Percentiles rank a stretch among this genome's conserved stretches.
Evolutionary conservation across 768 basidiomycete species (phyloP).

Genomic region (Leccinum ochraceum): DNA sequence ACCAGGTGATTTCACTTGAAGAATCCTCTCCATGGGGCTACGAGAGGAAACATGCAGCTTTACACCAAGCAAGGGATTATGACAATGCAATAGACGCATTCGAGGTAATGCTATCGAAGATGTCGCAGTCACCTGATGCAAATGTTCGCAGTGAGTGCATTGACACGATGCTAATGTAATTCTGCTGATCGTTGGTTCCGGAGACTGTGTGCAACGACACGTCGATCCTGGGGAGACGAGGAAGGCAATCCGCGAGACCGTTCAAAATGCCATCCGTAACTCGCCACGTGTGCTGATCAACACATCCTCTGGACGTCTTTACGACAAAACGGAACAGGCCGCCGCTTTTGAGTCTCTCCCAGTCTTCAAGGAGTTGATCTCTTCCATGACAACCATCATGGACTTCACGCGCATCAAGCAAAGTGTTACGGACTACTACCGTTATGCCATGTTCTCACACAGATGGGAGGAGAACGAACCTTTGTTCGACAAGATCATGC

Average conservation of each 20-base stretch:
- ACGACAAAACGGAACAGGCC: too few relatives aligned
- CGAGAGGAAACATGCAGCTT: conserved; percentile 1
- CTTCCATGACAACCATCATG: too few relatives aligned
- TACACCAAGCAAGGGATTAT: background rate
- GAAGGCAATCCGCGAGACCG: background rate
- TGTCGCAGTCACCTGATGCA: background rate
- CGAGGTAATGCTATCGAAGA: conserved; percentile 3
- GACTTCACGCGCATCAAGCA: too few relatives aligned
- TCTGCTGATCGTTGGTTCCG: background rate
- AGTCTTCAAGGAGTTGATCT: too few relatives aligned
- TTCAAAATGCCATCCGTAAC: background rate
- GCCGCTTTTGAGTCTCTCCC: too few relatives aligned
- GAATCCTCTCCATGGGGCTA: conserved; percentile 4
- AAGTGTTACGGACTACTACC: too few relatives aligned
- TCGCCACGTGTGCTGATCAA: background rate
- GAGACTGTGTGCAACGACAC: background rate
- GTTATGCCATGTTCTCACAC: too few relatives aligned
- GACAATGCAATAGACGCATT: background rate
- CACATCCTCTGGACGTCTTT: too few relatives aligned
- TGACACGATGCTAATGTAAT: background rate
- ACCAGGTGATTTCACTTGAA: conserved; percentile 6
- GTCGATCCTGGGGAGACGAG: background rate
- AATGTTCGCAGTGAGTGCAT: background rate
- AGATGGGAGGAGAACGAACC: too few relatives aligned
- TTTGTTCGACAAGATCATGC: too few relatives aligned